Percentiles rank a stretch among this genome's conserved stretches.
phyloP scores from a whole-genome alignment of 2,329 filamentous ascomycete species.

The Nectriaceae sp. region DNA sequence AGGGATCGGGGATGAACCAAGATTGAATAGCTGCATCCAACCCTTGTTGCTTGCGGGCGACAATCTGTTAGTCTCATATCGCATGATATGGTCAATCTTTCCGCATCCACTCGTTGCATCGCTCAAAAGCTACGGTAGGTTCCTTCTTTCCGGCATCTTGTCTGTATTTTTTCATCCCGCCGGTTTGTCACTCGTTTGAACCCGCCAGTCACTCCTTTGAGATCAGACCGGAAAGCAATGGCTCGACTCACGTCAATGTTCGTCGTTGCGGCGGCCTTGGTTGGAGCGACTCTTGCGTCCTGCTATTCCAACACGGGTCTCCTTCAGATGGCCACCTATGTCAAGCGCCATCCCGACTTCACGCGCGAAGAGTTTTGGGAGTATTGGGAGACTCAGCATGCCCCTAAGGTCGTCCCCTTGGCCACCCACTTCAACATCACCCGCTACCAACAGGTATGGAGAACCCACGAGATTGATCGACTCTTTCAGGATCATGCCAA shows the following conservation, averaged over 20 bases:
- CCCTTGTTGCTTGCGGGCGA: not conserved
- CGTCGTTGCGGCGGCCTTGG: conserved; percentile 3
- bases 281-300: conserved; percentile 12
- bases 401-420: conserved; percentile 30
- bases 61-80: not conserved
- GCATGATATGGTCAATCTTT: not conserved
- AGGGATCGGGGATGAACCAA: not conserved
- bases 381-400: conserved; percentile 33
- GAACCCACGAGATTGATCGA: not conserved
- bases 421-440: conserved; percentile 29
- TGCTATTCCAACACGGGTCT: conserved; percentile 40
- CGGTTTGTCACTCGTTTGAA: not conserved
- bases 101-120: not conserved
- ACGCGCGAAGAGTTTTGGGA: conserved; percentile 30
- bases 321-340: conserved; percentile 31
- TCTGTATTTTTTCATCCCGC: not conserved
- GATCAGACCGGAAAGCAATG: conserved; percentile 8
- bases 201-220: not conserved
- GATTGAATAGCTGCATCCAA: not conserved
- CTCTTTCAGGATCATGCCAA: not conserved
- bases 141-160: not conserved
- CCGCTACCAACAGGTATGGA: conserved; percentile 31
- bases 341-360: conserved; percentile 28
- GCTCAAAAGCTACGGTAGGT: not conserved
- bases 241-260: conserved; percentile 6